These are phyloP conservation scores for Magnolia sinica DNA, from an alignment of 164 flowering plant species.

Conservation along the genomic window DNA sequence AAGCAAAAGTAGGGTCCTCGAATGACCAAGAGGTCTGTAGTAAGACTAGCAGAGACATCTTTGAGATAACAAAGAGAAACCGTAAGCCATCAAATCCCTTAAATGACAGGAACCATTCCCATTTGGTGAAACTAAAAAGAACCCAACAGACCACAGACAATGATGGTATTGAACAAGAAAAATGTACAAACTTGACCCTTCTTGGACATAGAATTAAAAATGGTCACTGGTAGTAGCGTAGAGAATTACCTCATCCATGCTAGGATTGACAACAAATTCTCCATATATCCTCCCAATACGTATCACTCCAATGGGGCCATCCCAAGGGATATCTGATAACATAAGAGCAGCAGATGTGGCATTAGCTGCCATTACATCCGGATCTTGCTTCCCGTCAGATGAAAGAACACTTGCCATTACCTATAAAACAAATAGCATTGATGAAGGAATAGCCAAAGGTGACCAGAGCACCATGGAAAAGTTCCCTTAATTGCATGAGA, in stretches of 20 bases:
- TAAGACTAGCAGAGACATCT: background rate
- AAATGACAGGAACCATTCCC: background rate
- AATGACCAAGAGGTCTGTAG: background rate
- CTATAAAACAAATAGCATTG: conserved; percentile 29
- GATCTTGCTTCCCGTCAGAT: conserved; percentile 98
- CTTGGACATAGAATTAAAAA: background rate
- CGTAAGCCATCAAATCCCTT: background rate
- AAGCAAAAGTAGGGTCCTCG: background rate
- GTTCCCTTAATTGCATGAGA: background rate
- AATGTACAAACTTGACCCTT: background rate
- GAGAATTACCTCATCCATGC: conserved; percentile 83
- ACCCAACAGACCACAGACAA: background rate
- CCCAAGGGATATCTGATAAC: conserved; percentile 99
- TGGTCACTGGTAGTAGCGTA: background rate
- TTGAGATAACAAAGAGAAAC: background rate
- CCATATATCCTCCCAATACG: conserved; percentile 85
- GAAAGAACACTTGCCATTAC: conserved; percentile 91
- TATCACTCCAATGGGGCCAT: conserved; percentile 90
- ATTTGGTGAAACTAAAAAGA: background rate
- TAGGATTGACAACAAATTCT: conserved; percentile 75
- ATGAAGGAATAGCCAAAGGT: background rate
- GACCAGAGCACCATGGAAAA: background rate
- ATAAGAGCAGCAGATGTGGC: conserved; percentile 99
- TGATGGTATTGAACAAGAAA: background rate
- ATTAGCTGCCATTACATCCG: conserved; percentile 96